These are phyloP conservation scores for Calonectria hawksworthii DNA, from an alignment of 2,329 filamentous ascomycete species.

Conservation along the genomic window DNA sequence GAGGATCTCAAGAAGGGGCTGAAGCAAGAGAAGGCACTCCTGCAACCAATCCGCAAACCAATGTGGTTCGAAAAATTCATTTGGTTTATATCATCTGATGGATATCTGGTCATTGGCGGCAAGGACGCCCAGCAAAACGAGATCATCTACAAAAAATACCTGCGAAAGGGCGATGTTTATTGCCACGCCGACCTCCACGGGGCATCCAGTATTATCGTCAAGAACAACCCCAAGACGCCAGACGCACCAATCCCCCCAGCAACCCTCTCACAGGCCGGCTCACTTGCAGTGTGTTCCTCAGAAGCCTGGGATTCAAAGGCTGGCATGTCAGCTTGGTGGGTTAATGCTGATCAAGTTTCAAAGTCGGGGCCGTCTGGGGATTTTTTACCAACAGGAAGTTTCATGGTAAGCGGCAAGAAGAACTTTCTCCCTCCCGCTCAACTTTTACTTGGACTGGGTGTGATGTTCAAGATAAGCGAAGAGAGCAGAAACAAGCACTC, in stretches of 20 bases:
- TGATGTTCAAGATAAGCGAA: conserved; percentile 90
- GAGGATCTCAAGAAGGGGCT: conserved; percentile 88
- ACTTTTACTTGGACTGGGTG: conserved; percentile 86
- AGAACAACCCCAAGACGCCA: conserved; percentile 83
- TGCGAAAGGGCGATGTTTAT: conserved; percentile 92
- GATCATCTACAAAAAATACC: conserved; percentile 87
- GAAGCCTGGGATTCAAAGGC: conserved; percentile 97
- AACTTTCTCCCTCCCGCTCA: conserved; percentile 92
- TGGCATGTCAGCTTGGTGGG: conserved; percentile 97
- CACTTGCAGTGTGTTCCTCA: conserved; percentile 86
- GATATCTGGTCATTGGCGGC: conserved; percentile 91
- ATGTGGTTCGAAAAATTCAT: conserved; percentile 98
- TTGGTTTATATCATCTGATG: conserved; percentile 96
- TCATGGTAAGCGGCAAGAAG: conserved; percentile 88
- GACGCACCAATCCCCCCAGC: conserved; percentile 92
- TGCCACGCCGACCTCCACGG: conserved; percentile 91
- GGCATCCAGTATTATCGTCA: conserved; percentile 88
- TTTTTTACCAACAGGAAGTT: conserved; percentile 82
- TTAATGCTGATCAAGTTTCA: conserved; percentile 88
- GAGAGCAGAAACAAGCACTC: conserved; percentile 86
- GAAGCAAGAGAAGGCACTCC: conserved; percentile 90
- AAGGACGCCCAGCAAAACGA: conserved; percentile 93
- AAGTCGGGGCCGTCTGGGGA: conserved; percentile 87
- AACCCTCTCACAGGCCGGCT: conserved; percentile 91
- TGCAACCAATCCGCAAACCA: conserved; percentile 85